Percentiles rank a stretch among this genome's conserved stretches.
These are phyloP conservation scores for Potentilla sterilis DNA, from an alignment of 306 rosid genomes.

Conservation along the genomic window DNA sequence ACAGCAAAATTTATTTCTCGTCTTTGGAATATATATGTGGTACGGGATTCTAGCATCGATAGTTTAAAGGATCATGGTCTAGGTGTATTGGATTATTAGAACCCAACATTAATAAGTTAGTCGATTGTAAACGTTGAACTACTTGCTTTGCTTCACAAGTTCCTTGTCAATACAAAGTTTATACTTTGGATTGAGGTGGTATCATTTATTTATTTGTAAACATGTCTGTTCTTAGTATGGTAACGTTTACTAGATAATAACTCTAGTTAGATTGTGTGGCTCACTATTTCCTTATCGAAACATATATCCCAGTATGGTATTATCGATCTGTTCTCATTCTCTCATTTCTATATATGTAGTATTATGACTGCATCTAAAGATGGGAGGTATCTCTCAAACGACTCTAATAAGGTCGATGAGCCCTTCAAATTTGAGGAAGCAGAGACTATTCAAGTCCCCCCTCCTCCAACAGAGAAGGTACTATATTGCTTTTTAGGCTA, in stretches of 20 bases:
- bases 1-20: no score
- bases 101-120: neutral
- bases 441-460: conserved; percentile 73
- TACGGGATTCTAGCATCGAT: neutral
- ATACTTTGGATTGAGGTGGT: neutral
- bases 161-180: neutral
- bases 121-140: neutral
- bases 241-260: conserved; percentile 4
- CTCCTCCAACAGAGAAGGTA: conserved; percentile 89
- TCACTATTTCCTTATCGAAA: conserved; percentile 1
- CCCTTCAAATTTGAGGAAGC: conserved; percentile 84
- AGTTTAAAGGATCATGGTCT: neutral
- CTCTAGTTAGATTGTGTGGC: conserved; percentile 10
- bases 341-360: conserved; percentile 35
- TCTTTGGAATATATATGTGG: neutral
- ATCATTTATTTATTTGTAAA: neutral
- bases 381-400: conserved; percentile 58
- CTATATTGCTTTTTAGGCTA: conserved; percentile 9
- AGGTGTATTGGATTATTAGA: neutral
- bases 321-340: conserved; percentile 6
- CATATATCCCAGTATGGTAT: neutral
- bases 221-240: neutral
- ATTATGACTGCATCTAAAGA: conserved; percentile 39
- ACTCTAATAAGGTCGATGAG: conserved; percentile 69
- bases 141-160: neutral